Conservation (phyloP, 2,329 filamentous ascomycete genomes). For the Aspergillus vadensis region DNA sequence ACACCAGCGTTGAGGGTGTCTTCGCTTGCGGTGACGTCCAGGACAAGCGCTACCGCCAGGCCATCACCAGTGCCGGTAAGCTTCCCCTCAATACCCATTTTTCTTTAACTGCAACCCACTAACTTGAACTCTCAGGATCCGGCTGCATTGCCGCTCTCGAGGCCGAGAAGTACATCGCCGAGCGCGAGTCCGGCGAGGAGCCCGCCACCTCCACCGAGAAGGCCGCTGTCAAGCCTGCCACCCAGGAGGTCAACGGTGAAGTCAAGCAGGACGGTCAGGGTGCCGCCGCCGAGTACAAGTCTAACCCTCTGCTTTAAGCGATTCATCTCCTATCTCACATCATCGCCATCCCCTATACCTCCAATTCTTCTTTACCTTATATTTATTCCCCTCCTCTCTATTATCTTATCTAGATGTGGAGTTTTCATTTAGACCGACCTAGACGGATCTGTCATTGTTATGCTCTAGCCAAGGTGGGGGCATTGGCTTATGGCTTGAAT, state of each 20-base stretch:
- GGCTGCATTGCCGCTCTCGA: slow-evolving; percentile 95
- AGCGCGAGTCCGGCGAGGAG: slow-evolving; percentile 63
- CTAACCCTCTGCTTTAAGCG: slow-evolving; percentile 64
- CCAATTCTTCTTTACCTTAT: neutral
- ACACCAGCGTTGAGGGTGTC: slow-evolving; percentile 86
- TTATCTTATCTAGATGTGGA: neutral
- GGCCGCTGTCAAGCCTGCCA: too few relatives aligned
- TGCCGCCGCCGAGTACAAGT: slow-evolving; percentile 59
- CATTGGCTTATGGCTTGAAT: neutral
- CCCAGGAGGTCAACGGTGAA: too few relatives aligned
- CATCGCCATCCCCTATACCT: neutral
- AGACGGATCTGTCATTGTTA: neutral
- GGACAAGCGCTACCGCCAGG: slow-evolving; percentile 97
- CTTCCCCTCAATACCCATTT: too few relatives aligned
- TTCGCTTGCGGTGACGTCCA: slow-evolving; percentile 98
- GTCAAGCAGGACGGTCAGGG: slow-evolving; percentile 18
- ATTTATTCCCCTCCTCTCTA: neutral
- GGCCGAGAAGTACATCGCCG: slow-evolving; percentile 88
- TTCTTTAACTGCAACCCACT: neutral
- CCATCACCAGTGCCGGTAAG: slow-evolving; percentile 93
- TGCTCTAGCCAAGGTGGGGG: too few relatives aligned
- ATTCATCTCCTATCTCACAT: neutral
- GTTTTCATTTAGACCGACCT: neutral
- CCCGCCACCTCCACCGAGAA: slow-evolving; percentile 37
- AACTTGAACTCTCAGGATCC: slow-evolving; percentile 62